phyloP scores from a whole-genome alignment of 2,329 filamentous ascomycete species.

The Didymella exigua region DNA sequence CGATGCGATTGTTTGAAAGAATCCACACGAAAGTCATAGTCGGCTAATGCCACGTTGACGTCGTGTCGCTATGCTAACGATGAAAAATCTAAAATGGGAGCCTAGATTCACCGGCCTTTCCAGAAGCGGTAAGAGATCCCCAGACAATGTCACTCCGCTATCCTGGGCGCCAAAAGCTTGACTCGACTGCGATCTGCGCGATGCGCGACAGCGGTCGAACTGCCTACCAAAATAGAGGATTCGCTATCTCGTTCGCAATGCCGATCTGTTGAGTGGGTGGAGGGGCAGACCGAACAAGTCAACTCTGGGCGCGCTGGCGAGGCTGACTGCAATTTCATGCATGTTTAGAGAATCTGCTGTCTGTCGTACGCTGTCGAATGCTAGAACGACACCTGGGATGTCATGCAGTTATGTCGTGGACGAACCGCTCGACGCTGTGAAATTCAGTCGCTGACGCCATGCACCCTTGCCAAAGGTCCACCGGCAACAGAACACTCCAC shows the following conservation, averaged over 20 bases:
- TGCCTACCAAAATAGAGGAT: not conserved
- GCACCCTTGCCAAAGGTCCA: slow-evolving; percentile 4
- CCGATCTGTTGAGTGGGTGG: not conserved
- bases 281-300: not conserved
- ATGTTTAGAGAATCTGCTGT: not conserved
- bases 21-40: not conserved
- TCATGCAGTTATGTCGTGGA: slow-evolving; percentile 1
- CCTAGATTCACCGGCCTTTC: not conserved
- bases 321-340: not conserved
- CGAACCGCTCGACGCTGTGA: not conserved
- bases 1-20: too few relatives aligned
- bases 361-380: not conserved
- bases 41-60: not conserved
- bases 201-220: not conserved
- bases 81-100: not conserved
- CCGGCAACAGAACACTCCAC: not conserved
- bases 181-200: not conserved
- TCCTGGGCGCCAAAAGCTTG: not conserved
- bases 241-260: not conserved
- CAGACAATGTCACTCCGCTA: not conserved
- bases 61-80: not conserved
- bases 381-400: not conserved
- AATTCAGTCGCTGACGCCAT: slow-evolving; percentile 2
- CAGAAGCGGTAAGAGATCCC: not conserved
- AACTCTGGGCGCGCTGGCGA: not conserved